phyloP scores from a whole-genome alignment of 2,329 filamentous ascomycete species.

The Aschersonia sp. region DNA sequence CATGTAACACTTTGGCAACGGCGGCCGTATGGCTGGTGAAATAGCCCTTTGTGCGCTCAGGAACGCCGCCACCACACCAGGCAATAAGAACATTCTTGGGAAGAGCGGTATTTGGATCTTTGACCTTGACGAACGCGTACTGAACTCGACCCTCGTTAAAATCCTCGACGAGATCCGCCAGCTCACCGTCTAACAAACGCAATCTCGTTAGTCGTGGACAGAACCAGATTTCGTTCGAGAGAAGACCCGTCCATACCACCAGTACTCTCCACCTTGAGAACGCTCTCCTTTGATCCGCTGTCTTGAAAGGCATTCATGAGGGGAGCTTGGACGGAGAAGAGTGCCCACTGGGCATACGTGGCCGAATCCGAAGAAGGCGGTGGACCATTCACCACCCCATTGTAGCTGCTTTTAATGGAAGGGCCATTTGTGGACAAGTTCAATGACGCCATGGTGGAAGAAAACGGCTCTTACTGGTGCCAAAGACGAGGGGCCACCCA shows the following conservation, averaged over 20 bases:
- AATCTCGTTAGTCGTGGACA: neutral
- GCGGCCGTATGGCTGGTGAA: slow-evolving; percentile 89
- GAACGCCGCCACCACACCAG: slow-evolving; percentile 95
- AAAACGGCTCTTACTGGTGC: neutral
- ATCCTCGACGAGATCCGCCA: slow-evolving; percentile 81
- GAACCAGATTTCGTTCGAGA: no score
- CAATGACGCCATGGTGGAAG: slow-evolving; percentile 54
- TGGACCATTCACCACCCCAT: slow-evolving; percentile 39
- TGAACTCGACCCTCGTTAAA: slow-evolving; percentile 95
- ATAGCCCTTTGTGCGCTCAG: slow-evolving; percentile 96
- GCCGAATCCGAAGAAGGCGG: slow-evolving; percentile 47
- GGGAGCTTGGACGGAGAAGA: slow-evolving; percentile 87
- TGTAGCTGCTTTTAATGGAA: slow-evolving; percentile 72
- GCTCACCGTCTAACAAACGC: slow-evolving; percentile 64
- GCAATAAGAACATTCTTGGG: slow-evolving; percentile 89
- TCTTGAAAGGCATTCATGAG: slow-evolving; percentile 90
- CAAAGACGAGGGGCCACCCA: neutral
- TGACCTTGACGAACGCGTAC: slow-evolving; percentile 93
- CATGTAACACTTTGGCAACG: slow-evolving; percentile 84
- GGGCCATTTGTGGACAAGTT: slow-evolving; percentile 69
- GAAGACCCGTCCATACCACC: slow-evolving; percentile 44
- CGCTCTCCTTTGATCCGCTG: slow-evolving; percentile 73
- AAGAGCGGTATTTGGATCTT: slow-evolving; percentile 78
- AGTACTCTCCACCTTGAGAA: slow-evolving; percentile 85
- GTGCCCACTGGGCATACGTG: slow-evolving; percentile 82